phyloP scores from a whole-genome alignment of 2,329 filamentous ascomycete species.

The Fusarium marasasianum region DNA sequence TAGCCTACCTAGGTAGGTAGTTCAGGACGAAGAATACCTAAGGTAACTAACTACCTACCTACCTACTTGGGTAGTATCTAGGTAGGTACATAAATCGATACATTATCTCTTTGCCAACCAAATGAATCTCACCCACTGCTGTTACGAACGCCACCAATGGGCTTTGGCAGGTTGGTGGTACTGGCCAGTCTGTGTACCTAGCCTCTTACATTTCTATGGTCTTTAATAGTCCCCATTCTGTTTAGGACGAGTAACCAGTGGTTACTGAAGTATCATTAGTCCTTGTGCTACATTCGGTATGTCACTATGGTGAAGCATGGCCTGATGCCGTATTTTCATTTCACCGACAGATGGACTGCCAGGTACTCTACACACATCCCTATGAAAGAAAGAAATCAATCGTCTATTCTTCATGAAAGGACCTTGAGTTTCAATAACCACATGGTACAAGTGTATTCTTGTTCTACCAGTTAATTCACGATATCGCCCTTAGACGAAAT shows the following conservation, averaged over 20 bases:
- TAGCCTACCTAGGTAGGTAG: no score
- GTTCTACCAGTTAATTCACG: no score
- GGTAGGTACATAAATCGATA: not conserved
- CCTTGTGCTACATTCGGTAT: not conserved
- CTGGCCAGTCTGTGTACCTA: not conserved
- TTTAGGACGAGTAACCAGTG: not conserved
- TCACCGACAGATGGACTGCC: conserved; percentile 26
- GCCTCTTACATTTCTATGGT: not conserved
- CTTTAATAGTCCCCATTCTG: not conserved
- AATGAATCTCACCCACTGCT: conserved; percentile 12
- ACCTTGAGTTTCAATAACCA: not conserved
- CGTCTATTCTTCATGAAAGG: not conserved
- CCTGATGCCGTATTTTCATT: not conserved
- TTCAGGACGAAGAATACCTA: conserved; percentile 12
- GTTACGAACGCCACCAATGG: conserved; percentile 11
- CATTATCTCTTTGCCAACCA: conserved; percentile 3
- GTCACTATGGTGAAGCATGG: conserved; percentile 6
- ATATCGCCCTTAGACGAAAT: not conserved
- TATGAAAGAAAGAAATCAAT: not conserved
- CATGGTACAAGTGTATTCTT: not conserved
- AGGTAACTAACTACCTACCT: no score
- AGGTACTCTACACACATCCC: not conserved
- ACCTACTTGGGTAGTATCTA: not conserved
- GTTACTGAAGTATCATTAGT: not conserved
- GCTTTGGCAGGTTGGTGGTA: not conserved